A percentile compares a stretch with the other conserved stretches of the same genome.
These are phyloP conservation scores for Candida pseudofarinosa DNA, from an alignment of 805 yeast species.

Conservation along the genomic window DNA sequence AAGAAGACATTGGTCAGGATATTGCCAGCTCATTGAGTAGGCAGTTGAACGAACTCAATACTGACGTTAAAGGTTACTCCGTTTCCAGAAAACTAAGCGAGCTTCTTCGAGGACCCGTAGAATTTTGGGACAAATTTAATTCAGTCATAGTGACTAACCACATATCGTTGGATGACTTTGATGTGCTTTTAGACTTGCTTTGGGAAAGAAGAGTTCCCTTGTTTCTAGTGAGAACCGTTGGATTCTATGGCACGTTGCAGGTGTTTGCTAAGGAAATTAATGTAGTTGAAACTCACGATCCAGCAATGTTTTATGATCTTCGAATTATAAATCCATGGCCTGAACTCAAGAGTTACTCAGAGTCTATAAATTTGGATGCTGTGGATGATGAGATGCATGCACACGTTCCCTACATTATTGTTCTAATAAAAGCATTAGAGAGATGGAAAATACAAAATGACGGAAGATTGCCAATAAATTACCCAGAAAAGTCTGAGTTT, in stretches of 20 bases:
- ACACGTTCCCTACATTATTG: conserved; percentile 65
- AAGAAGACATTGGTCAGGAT: conserved; percentile 38
- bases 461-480: conserved; percentile 30
- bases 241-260: conserved; percentile 63
- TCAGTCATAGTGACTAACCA: conserved; percentile 44
- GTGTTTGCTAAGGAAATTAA: conserved; percentile 53
- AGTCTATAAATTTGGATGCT: conserved; percentile 44
- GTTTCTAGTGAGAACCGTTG: conserved; percentile 47
- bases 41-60: conserved; percentile 54
- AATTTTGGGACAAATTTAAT: conserved; percentile 47
- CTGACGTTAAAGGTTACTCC: conserved; percentile 46
- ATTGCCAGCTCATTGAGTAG: conserved; percentile 37
- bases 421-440: conserved; percentile 53
- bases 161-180: conserved; percentile 14
- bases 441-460: conserved; percentile 33
- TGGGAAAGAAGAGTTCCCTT: conserved; percentile 51
- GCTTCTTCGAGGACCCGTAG: conserved; percentile 9
- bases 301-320: conserved; percentile 58
- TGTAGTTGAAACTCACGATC: conserved; percentile 73
- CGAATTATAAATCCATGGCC: conserved; percentile 71
- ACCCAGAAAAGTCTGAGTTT: conserved; percentile 38
- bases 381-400: conserved; percentile 48
- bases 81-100: conserved; percentile 9
- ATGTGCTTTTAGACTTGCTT: conserved; percentile 29
- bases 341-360: conserved; percentile 50